phyloP scores from a whole-genome alignment of 331 rosid genomes.

The Cydonia oblonga region DNA sequence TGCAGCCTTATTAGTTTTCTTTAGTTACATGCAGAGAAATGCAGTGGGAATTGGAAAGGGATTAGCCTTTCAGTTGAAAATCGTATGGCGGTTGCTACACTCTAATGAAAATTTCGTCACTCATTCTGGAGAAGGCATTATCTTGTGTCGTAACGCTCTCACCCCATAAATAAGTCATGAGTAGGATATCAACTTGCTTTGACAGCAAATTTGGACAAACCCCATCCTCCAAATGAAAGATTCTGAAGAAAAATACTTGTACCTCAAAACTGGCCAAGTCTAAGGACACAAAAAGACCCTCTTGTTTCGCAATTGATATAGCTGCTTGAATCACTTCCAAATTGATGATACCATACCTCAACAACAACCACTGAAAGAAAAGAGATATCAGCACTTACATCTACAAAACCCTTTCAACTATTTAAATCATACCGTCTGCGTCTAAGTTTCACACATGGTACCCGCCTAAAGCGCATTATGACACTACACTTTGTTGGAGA shows the following conservation, averaged over 20 bases:
- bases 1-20: neutral
- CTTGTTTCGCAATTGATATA: constrained; percentile 69
- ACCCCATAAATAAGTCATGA: neutral
- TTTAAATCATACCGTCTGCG: neutral
- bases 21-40: neutral
- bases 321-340: constrained; percentile 81
- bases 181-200: neutral
- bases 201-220: neutral
- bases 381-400: constrained; percentile 18
- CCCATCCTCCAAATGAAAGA: neutral
- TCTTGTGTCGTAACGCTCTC: neutral
- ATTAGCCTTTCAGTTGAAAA: neutral
- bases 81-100: neutral
- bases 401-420: neutral
- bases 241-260: constrained; percentile 1
- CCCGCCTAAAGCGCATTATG: neutral
- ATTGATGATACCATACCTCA: constrained; percentile 66
- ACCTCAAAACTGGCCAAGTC: constrained; percentile 99
- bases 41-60: neutral
- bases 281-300: constrained; percentile 74
- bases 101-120: neutral
- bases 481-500: neutral
- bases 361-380: constrained; percentile 70
- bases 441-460: neutral
- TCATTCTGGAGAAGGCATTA: neutral